Base-by-base conservation (phyloP, 495 filamentous ascomycete species). In the Lophium mytilinum region DNA sequence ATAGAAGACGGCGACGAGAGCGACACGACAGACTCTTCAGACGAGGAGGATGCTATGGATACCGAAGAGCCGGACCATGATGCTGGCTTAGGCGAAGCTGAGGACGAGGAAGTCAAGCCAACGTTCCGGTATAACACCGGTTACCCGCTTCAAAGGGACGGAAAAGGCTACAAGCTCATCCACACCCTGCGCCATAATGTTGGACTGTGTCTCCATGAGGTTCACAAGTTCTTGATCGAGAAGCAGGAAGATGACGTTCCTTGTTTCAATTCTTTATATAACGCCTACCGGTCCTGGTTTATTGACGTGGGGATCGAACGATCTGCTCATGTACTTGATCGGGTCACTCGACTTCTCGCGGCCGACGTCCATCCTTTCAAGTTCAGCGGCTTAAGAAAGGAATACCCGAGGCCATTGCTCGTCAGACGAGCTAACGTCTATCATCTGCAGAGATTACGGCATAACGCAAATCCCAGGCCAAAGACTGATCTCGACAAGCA, bases 291-390 rank as follows among this genome's bases (percentile, higher is more conserved):
- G 14, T 90, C 86, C n/a, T 99, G 90, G 89, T 96, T 99, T 64
- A 86, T 94, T 8, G 93, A 99, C 63, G 90, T 97, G 45, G 94
- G 94, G 17, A 94, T 96, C 56, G 93, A 99, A 66, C 77, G 93
- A 55, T 95, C 90, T 9, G 92, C 93, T 6, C 94, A 96, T 68
- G 88, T 93, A 9, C 74, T 99, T 33, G 93, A 99, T 66, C 78
- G 94, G 21, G 82, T 96, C 11, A 81, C 83, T 8, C 80, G 89
- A 45, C 80, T 99, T 10, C 83, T 95, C 55, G 79, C 80, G 53
- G 85, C 88, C 9, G 93, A 99, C 65, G 87, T 88, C 39, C 81
- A 86, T 35, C 87, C 90, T 0, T 99, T 95, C 76, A 96, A 95
- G 72, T 87, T 96, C 64, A 94, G 84, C 65, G 93, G 93, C 1